Conservation (phyloP, 1,284 basidiomycete species). For the Garcileccinum viscosum region DNA sequence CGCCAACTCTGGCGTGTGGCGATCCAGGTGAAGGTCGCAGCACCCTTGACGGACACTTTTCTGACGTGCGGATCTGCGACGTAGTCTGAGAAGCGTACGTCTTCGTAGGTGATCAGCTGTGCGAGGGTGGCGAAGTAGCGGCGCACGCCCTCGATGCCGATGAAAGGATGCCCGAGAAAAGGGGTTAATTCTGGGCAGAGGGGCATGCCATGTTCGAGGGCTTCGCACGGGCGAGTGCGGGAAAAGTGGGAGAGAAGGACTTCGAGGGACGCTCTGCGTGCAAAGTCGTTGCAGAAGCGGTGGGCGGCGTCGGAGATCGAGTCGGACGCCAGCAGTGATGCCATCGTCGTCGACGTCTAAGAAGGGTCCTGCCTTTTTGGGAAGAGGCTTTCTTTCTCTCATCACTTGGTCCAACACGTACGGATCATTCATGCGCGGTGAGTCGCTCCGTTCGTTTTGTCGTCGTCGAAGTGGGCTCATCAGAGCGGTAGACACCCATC, state of each 20-base stretch:
- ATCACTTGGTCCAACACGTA: no score
- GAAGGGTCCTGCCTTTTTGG: not conserved
- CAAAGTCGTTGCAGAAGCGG: slow-evolving; percentile 60
- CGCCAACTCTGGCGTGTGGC: slow-evolving; percentile 56
- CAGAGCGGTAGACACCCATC: slow-evolving; percentile 11
- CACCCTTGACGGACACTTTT: slow-evolving; percentile 61
- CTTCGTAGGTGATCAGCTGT: slow-evolving; percentile 47
- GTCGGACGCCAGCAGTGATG: not conserved
- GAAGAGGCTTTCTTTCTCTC: not conserved
- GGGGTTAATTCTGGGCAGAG: slow-evolving; percentile 54
- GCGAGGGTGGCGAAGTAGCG: slow-evolving; percentile 58
- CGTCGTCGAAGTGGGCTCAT: slow-evolving; percentile 2
- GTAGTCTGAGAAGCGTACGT: slow-evolving; percentile 51
- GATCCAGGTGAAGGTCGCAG: slow-evolving; percentile 62
- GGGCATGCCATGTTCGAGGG: slow-evolving; percentile 64
- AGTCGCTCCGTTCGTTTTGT: slow-evolving; percentile 8
- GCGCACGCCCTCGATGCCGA: slow-evolving; percentile 49
- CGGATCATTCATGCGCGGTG: slow-evolving; percentile 14
- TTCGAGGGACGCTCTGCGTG: slow-evolving; percentile 48
- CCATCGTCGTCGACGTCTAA: slow-evolving; percentile 25
- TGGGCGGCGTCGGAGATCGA: slow-evolving; percentile 50
- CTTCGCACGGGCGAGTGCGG: slow-evolving; percentile 47
- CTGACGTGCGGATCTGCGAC: slow-evolving; percentile 44
- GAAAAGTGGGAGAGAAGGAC: slow-evolving; percentile 60
- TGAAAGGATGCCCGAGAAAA: slow-evolving; percentile 61